Percentiles rank a stretch among this genome's conserved stretches.
phyloP scores from a whole-genome alignment of 2,329 filamentous ascomycete genomes.

The Rutstroemia sp. region DNA sequence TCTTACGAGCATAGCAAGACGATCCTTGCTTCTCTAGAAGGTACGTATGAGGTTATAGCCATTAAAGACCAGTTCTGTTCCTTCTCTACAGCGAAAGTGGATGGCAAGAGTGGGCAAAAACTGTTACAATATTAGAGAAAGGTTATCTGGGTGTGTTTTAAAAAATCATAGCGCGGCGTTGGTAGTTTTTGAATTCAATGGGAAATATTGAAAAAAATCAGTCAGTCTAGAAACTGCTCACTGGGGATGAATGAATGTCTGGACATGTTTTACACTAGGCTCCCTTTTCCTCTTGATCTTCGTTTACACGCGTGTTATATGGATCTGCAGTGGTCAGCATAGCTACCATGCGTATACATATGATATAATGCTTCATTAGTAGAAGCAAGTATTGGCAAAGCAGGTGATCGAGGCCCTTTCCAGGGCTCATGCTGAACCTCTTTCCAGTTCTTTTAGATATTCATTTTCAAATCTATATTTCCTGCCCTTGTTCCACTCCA shows the following conservation, averaged over 20 bases:
- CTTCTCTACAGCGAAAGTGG: constrained; percentile 65
- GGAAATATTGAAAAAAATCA: background rate
- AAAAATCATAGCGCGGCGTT: constrained; percentile 30
- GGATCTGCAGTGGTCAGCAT: too few relatives aligned
- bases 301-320: too few relatives aligned
- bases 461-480: constrained; percentile 22
- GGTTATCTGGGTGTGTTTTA: constrained; percentile 13
- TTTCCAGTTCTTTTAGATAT: constrained; percentile 22
- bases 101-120: constrained; percentile 39
- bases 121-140: constrained; percentile 22
- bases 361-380: too few relatives aligned
- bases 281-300: too few relatives aligned
- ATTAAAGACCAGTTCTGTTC: constrained; percentile 93
- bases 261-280: too few relatives aligned
- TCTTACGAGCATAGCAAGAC: constrained; percentile 76
- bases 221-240: background rate
- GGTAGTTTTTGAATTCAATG: constrained; percentile 7
- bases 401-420: too few relatives aligned
- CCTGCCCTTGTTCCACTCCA: constrained; percentile 24
- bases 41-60: constrained; percentile 92
- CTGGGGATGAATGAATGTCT: background rate
- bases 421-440: constrained; percentile 1
- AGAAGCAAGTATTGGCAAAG: too few relatives aligned
- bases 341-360: too few relatives aligned
- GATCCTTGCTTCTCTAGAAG: constrained; percentile 82